These are phyloP conservation scores for Metarhizium anisopliae DNA, from an alignment of 2,329 filamentous ascomycete species.

Conservation along the genomic window DNA sequence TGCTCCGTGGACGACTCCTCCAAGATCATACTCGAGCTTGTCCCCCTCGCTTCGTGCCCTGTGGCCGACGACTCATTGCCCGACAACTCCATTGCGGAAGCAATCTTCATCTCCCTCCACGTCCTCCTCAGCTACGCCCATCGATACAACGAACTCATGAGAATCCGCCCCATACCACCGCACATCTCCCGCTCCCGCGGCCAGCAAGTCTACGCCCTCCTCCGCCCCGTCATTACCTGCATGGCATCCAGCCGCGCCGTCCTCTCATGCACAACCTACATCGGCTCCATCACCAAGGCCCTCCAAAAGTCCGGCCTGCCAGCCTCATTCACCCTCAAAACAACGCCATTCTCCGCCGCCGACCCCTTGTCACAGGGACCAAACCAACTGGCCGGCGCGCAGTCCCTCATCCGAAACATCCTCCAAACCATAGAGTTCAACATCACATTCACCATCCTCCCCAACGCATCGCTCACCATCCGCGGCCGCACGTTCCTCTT, in stretches of 20 bases:
- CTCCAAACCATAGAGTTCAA: slow-evolving; percentile 32
- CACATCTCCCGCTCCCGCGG: slow-evolving; percentile 27
- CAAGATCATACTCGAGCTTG: slow-evolving; percentile 57
- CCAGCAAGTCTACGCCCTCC: slow-evolving; percentile 37
- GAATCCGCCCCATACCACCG: slow-evolving; percentile 48
- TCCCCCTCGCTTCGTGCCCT: slow-evolving; percentile 42
- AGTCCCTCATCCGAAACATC: slow-evolving; percentile 33
- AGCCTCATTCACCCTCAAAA: slow-evolving; percentile 33
- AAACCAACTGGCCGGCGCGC: slow-evolving; percentile 31
- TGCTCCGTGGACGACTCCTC: slow-evolving; percentile 44
- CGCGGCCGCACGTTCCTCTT: slow-evolving; percentile 34
- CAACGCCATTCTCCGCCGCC: slow-evolving; percentile 22
- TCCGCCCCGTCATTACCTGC: slow-evolving; percentile 43
- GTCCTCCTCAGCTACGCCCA: slow-evolving; percentile 75
- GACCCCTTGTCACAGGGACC: slow-evolving; percentile 20
- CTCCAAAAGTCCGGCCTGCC: slow-evolving; percentile 38
- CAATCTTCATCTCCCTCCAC: slow-evolving; percentile 58
- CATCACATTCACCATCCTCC: slow-evolving; percentile 37
- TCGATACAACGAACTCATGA: slow-evolving; percentile 59
- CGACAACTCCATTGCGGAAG: slow-evolving; percentile 50
- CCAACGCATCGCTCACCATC: slow-evolving; percentile 32
- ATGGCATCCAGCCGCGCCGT: slow-evolving; percentile 34
- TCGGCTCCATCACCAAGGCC: slow-evolving; percentile 33
- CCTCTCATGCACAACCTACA: slow-evolving; percentile 27
- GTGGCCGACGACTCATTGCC: slow-evolving; percentile 22